These are phyloP conservation scores for Cyphellophora attinorum DNA, from an alignment of 2,329 filamentous ascomycete genomes.

Conservation along the genomic window DNA sequence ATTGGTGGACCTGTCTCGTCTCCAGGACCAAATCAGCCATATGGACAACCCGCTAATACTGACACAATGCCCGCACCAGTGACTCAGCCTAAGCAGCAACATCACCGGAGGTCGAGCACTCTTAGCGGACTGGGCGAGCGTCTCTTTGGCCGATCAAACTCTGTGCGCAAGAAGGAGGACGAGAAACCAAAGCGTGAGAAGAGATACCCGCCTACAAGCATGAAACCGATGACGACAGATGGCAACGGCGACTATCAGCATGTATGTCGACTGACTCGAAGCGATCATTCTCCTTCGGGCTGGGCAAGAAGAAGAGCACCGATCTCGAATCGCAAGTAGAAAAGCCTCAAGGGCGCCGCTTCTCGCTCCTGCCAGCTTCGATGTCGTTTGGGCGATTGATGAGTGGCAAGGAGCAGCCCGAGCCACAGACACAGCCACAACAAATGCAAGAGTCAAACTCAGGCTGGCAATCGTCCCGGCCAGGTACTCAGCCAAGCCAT, in stretches of 20 bases:
- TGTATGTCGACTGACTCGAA: slow-evolving; percentile 65
- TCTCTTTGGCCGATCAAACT: slow-evolving; percentile 73
- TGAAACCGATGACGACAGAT: slow-evolving; percentile 59
- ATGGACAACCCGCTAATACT: slow-evolving; percentile 50
- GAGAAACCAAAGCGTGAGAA: slow-evolving; percentile 43
- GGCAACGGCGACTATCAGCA: slow-evolving; percentile 27
- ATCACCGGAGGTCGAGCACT: slow-evolving; percentile 62
- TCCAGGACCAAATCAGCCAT: slow-evolving; percentile 40
- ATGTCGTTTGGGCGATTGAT: slow-evolving; percentile 58
- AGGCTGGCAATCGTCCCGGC: too few species aligned
- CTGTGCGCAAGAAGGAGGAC: slow-evolving; percentile 29
- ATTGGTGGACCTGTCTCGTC: slow-evolving; percentile 60
- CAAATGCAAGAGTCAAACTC: too few species aligned
- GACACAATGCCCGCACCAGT: slow-evolving; percentile 48
- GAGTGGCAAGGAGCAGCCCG: slow-evolving; percentile 39
- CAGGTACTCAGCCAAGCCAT: background rate
- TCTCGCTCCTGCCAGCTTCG: slow-evolving; percentile 58
- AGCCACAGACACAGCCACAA: background rate
- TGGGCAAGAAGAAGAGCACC: slow-evolving; percentile 62
- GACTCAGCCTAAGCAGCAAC: slow-evolving; percentile 29
- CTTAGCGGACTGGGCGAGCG: slow-evolving; percentile 76
- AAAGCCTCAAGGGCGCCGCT: slow-evolving; percentile 51
- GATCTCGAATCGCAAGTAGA: slow-evolving; percentile 50
- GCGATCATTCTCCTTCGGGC: slow-evolving; percentile 60
- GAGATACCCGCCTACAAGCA: slow-evolving; percentile 83